phyloP scores from a whole-genome alignment of 2,329 filamentous ascomycete species.

The Lachnellula suecica region DNA sequence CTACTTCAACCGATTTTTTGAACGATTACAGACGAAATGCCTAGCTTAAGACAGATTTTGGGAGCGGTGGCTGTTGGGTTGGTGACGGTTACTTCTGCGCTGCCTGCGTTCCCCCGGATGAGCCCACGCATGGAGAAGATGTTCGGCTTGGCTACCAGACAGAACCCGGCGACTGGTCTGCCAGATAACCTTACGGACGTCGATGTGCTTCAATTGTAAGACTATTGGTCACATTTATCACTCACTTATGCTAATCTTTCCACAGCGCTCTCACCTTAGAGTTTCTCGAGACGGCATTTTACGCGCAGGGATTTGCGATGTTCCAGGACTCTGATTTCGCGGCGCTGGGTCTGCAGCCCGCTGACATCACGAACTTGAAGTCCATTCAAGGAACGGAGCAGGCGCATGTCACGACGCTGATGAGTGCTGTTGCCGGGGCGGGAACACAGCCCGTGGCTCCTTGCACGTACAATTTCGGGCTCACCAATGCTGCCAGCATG shows the following conservation, averaged over 20 bases:
- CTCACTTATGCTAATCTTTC: slow-evolving; percentile 4
- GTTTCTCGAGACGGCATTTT: slow-evolving; percentile 72
- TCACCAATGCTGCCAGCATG: slow-evolving; percentile 66
- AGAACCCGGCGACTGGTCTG: slow-evolving; percentile 31
- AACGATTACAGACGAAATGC: slow-evolving; percentile 27
- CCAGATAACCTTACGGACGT: slow-evolving; percentile 45
- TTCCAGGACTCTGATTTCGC: slow-evolving; percentile 65
- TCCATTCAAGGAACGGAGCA: slow-evolving; percentile 62
- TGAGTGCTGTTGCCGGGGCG: slow-evolving; percentile 58
- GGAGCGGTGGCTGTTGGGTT: slow-evolving; percentile 27
- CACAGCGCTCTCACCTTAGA: slow-evolving; percentile 68
- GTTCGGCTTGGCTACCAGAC: slow-evolving; percentile 18
- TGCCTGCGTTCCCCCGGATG: slow-evolving; percentile 30
- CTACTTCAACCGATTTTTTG: too few relatives aligned
- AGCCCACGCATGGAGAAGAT: slow-evolving; percentile 22
- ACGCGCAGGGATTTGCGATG: slow-evolving; percentile 67
- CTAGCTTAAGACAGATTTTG: slow-evolving; percentile 29
- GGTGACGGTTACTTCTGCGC: slow-evolving; percentile 23
- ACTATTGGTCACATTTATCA: slow-evolving; percentile 10
- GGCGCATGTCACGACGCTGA: slow-evolving; percentile 59
- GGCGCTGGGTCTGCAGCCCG: slow-evolving; percentile 56
- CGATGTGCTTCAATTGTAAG: slow-evolving; percentile 54
- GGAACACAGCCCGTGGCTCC: slow-evolving; percentile 65
- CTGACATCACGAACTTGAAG: slow-evolving; percentile 59
- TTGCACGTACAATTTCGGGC: slow-evolving; percentile 71